A percentile compares a stretch with the other conserved stretches of the same genome.
phyloP scores from a whole-genome alignment of 2,329 filamentous ascomycete species.

The Fusarium sp. region DNA sequence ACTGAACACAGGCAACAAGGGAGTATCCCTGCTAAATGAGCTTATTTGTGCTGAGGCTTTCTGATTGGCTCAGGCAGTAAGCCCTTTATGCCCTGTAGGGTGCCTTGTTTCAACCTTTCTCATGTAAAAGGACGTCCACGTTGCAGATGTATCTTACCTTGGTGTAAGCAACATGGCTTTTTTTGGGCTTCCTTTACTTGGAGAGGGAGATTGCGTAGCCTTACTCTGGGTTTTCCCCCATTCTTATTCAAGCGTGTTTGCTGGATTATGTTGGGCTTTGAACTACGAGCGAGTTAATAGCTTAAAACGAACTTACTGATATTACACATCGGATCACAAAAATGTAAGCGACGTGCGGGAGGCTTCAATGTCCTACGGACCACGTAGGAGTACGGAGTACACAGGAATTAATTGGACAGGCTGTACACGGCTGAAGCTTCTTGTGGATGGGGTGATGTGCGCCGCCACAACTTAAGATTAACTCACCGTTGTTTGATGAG shows the following conservation, averaged over 20 bases:
- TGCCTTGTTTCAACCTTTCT: slow-evolving; percentile 22
- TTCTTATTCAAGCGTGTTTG: neutral
- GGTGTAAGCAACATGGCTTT: neutral
- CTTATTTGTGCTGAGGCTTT: slow-evolving; percentile 12
- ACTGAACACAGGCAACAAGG: slow-evolving; percentile 5
- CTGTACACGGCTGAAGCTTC: neutral
- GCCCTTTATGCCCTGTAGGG: slow-evolving; percentile 4
- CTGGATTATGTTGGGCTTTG: neutral
- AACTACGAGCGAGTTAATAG: neutral
- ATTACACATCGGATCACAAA: neutral
- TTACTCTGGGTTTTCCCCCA: neutral
- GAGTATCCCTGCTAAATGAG: slow-evolving; percentile 10
- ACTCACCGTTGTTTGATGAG: slow-evolving; percentile 7
- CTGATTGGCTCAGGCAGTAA: slow-evolving; percentile 7
- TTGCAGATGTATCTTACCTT: neutral
- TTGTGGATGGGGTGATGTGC: slow-evolving; percentile 7
- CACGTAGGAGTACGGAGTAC: neutral
- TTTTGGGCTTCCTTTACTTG: neutral
- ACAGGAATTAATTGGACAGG: neutral
- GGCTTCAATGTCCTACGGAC: neutral
- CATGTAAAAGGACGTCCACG: neutral
- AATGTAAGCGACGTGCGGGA: neutral
- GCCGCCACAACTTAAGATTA: neutral
- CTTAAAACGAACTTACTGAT: neutral
- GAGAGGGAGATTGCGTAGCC: neutral